Conservation (phyloP, 371 early-diverging fungal species). For the Quaeritorhiza haematococci region DNA sequence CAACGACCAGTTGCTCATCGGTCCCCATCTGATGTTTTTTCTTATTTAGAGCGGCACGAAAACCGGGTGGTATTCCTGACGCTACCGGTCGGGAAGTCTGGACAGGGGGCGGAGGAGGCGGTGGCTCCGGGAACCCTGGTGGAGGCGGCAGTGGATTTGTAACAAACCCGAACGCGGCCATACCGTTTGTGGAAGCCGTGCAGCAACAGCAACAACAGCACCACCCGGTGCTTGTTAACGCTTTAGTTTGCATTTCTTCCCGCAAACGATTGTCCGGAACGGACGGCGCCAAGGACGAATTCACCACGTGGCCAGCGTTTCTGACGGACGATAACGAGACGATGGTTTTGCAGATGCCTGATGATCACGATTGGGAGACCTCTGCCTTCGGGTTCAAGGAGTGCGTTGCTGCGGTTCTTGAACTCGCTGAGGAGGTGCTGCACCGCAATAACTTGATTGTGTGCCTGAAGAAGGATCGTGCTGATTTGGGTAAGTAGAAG, state of each 20-base stretch:
- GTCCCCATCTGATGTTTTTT: not conserved
- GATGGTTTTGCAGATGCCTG: not conserved
- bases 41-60: conserved; percentile 10
- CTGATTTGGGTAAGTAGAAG: conserved; percentile 14
- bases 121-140: not conserved
- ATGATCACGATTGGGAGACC: not conserved
- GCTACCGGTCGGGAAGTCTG: conserved; percentile 3
- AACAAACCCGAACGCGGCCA: too few species aligned
- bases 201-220: not conserved
- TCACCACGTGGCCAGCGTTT: too few species aligned
- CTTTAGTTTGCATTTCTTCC: too few species aligned
- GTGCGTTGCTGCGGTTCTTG: conserved; percentile 17
- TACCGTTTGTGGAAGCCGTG: not conserved
- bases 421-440: conserved; percentile 24
- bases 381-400: conserved; percentile 8
- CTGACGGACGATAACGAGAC: too few species aligned
- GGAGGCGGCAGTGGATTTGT: not conserved
- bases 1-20: not conserved
- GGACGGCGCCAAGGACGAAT: not conserved
- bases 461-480: conserved; percentile 22
- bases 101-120: not conserved
- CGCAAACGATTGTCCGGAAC: not conserved
- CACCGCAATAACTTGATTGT: conserved; percentile 16
- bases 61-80: conserved; percentile 26
- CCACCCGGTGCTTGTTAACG: not conserved